Percentiles rank a stretch among this genome's conserved stretches.
These are phyloP conservation scores for Solanum ossicruentum DNA, from an alignment of 257 asterid genomes.

Conservation along the genomic window DNA sequence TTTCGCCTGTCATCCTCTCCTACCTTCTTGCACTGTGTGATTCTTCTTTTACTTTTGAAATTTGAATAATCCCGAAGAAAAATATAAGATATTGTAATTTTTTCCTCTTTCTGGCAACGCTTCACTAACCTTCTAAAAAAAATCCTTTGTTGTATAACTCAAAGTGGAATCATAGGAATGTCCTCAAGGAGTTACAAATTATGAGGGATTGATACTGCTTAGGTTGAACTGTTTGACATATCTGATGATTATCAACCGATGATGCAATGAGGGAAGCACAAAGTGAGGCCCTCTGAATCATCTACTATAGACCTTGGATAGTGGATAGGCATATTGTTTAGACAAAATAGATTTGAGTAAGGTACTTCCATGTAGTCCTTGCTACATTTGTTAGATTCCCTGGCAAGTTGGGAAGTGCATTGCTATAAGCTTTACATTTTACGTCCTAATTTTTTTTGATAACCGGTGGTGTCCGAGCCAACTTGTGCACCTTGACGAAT, in stretches of 20 bases:
- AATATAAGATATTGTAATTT: not conserved
- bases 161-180: not conserved
- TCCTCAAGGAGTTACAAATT: not conserved
- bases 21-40: not conserved
- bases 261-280: not conserved
- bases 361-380: not conserved
- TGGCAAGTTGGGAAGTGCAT: not conserved
- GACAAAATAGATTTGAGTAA: not conserved
- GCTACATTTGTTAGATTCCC: not conserved
- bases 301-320: not conserved
- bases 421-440: not conserved
- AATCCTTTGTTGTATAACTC: not conserved
- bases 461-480: not conserved
- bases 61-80: not conserved
- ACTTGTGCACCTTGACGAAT: not conserved
- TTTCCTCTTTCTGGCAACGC: not conserved
- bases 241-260: not conserved
- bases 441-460: not conserved
- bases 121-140: not conserved
- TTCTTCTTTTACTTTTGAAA: not conserved
- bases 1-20: not conserved
- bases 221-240: not conserved
- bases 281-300: not conserved
- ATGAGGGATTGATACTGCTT: not conserved
- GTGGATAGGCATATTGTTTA: not conserved